Evolutionary conservation across 2,329 filamentous ascomycete genomes (phyloP), one percentile per base, ranked within the genome.

Genomic region (Penicillium sp.): DNA sequence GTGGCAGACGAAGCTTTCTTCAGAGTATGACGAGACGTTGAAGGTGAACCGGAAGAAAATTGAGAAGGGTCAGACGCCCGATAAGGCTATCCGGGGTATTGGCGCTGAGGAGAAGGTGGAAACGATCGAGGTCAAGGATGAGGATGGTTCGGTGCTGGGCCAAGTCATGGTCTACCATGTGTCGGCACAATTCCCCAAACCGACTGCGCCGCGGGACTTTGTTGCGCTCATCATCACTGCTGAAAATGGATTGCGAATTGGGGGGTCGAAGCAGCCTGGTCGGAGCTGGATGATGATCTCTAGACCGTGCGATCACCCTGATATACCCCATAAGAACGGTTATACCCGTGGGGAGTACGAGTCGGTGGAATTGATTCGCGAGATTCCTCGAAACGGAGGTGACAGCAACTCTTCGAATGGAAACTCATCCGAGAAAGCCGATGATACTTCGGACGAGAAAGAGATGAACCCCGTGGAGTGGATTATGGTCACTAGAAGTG

Each of bases 401-500:
- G 51, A 36, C 3, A 34, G 20, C 28, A 37, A 30, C 27, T 34
- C 47, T 14, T 25, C 40, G 10, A 35, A 34, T 12, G 45, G 52
- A 28, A 34, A 44, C n/a, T 25, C 50, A 25, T 36, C n/a, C 15
- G 61, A 40, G 49, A 66, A 55, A 57, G 6, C 9, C 25, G 25
- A 27, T n/a, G 25, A 11, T 11, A 6, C 25, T 6, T 27, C 25
- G 25, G 25, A 27, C 6, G 69, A 75, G 22, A 64, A 69, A 2
- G 76, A 80, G 47, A 62, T 67, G 6, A 82, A 81, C 48, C 79
- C 80, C 0, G 74, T 95, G 1, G 88, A 95, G 61, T 95, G 88
- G 88, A 76, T 92, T 44, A 95, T 95, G 88, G 79, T 94, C 12
- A 94, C 87, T 1, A 75, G 88, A 32, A 90, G 84, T 59, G 87